Percentiles rank a stretch among this genome's conserved stretches.
These are phyloP conservation scores for Nicotiana tomentosiformis DNA, from an alignment of 257 asterid species.

Conservation along the genomic window DNA sequence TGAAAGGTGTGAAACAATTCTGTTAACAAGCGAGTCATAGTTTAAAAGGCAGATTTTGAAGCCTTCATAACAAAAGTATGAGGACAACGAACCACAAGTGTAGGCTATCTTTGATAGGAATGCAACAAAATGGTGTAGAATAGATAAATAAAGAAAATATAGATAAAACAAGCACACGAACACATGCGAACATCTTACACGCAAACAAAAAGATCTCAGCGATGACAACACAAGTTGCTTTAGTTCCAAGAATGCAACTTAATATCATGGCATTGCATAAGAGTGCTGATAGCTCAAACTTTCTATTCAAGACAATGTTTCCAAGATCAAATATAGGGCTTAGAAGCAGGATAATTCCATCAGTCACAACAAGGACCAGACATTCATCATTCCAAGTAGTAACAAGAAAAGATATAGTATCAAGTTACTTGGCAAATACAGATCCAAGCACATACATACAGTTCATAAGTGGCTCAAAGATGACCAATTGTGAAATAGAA, in stretches of 20 bases:
- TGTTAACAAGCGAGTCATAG: not conserved
- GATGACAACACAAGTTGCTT: not conserved
- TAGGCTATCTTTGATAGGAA: not conserved
- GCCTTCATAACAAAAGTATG: not conserved
- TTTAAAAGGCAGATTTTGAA: not conserved
- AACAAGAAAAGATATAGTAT: not conserved
- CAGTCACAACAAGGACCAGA: not conserved
- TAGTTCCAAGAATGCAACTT: not conserved
- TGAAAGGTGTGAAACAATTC: not conserved
- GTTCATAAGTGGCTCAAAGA: not conserved
- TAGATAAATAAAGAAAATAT: not conserved
- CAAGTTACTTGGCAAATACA: not conserved
- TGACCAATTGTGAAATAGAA: not conserved
- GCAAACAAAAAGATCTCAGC: not conserved
- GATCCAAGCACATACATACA: constrained; percentile 5
- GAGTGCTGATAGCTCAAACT: not conserved
- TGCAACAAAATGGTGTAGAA: not conserved
- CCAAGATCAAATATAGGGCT: not conserved
- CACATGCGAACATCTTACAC: not conserved
- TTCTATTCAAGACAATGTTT: not conserved
- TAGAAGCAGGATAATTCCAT: not conserved
- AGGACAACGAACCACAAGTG: not conserved
- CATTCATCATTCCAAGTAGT: not conserved
- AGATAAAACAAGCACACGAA: not conserved
- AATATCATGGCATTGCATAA: not conserved